These are phyloP conservation scores for Cladosporium sp. DNA, from an alignment of 2,329 filamentous ascomycete genomes.

Conservation along the genomic window DNA sequence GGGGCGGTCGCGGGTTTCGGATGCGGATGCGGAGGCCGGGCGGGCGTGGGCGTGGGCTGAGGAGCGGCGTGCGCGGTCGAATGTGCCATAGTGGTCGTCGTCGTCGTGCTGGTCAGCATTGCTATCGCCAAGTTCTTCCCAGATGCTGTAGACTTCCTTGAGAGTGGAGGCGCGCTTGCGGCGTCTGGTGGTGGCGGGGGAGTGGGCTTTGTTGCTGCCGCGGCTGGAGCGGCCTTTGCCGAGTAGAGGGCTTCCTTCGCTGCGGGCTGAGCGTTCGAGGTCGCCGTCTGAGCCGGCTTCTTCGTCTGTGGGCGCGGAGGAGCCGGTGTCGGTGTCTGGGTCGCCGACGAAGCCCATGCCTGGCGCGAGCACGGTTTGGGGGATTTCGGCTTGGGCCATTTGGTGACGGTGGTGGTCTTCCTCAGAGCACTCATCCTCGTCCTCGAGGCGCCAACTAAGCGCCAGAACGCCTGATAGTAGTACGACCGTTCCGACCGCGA, in stretches of 20 bases:
- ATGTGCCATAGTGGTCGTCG: constrained; percentile 23
- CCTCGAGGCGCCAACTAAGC: constrained; percentile 87
- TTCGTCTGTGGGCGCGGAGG: constrained; percentile 21
- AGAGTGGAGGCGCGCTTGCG: constrained; percentile 30
- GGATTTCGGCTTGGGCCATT: constrained; percentile 33
- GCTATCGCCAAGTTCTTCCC: constrained; percentile 28
- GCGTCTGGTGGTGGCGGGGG: constrained; percentile 17
- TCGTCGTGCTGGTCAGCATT: constrained; percentile 12
- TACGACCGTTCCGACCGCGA: constrained; percentile 81
- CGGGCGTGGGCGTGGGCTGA: constrained; percentile 12
- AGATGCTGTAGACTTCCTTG: constrained; percentile 30
- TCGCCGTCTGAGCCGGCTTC: constrained; percentile 23
- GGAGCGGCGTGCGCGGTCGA: constrained; percentile 11
- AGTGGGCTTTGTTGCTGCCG: constrained; percentile 8
- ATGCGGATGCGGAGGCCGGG: constrained; percentile 15
- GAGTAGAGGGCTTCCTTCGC: constrained; percentile 22
- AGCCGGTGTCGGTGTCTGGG: constrained; percentile 25
- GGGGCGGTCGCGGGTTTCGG: constrained; percentile 14
- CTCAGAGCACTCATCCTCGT: constrained; percentile 54
- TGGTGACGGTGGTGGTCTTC: constrained; percentile 43
- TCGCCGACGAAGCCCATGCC: constrained; percentile 60
- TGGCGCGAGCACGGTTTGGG: constrained; percentile 69
- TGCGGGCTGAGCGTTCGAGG: constrained; percentile 10
- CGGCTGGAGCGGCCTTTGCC: constrained; percentile 2
- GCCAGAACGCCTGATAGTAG: constrained; percentile 84